Conservation (phyloP, 176 grass and related monocot genomes). For the Areca catechu region DNA sequence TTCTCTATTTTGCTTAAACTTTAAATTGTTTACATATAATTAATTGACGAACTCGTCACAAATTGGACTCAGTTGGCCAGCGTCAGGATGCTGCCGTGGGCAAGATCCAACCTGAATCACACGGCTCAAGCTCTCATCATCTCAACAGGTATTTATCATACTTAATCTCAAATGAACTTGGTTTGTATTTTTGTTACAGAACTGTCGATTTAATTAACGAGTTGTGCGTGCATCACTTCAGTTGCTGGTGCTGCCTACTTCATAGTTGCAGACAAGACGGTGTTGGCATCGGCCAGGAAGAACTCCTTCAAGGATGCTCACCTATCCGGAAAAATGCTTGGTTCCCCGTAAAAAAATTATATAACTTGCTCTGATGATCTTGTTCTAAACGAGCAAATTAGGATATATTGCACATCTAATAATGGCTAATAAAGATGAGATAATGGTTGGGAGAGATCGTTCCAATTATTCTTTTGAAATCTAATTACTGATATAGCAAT, state of each 20-base stretch:
- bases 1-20: background rate
- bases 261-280: conserved; percentile 28
- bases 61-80: conserved; percentile 41
- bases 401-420: too few species aligned
- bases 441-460: too few species aligned
- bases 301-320: background rate
- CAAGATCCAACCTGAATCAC: conserved; percentile 47
- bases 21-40: background rate
- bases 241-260: conserved; percentile 15
- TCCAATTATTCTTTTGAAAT: too few species aligned
- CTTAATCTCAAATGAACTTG: background rate
- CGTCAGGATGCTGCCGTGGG: conserved; percentile 72
- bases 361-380: too few species aligned
- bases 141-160: conserved; percentile 24
- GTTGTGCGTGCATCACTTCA: background rate
- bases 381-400: too few species aligned
- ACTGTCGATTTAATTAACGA: too few species aligned
- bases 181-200: too few species aligned
- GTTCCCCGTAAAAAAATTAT: too few species aligned
- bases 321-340: background rate
- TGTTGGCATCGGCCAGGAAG: conserved; percentile 20
- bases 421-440: too few species aligned
- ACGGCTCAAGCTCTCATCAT: conserved; percentile 69
- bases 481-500: too few species aligned
- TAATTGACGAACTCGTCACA: background rate